These are phyloP conservation scores for Pisolithus thermaeus DNA, from an alignment of 1,284 basidiomycete species.

Conservation along the genomic window DNA sequence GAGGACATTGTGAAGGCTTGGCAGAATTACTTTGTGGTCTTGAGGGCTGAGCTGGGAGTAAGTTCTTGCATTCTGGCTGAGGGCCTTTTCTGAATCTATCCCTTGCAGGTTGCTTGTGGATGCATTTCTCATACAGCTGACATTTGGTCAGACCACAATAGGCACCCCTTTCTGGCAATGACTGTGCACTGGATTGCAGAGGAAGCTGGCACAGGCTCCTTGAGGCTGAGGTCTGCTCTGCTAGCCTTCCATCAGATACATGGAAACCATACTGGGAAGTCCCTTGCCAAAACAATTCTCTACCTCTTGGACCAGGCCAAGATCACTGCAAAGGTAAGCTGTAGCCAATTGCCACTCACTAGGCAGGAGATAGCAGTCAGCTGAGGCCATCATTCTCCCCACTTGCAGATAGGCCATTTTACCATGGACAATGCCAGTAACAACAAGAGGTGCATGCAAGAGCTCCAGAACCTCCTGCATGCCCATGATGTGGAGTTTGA, in stretches of 20 bases:
- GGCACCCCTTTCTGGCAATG: not conserved
- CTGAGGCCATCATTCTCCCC: not conserved
- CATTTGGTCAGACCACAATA: not conserved
- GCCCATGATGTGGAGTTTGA: too few relatives aligned
- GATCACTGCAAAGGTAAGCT: too few relatives aligned
- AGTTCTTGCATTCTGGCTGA: too few relatives aligned
- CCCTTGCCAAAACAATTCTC: not conserved
- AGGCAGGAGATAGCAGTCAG: too few relatives aligned
- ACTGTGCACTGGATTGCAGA: not conserved
- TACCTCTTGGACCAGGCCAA: not conserved
- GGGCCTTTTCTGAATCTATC: too few relatives aligned
- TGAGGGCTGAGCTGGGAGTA: too few relatives aligned
- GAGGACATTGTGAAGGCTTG: too few relatives aligned
- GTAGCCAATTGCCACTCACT: too few relatives aligned
- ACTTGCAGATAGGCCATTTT: not conserved
- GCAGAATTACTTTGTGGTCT: too few relatives aligned
- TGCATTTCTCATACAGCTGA: not conserved
- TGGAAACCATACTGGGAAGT: slow-evolving; percentile 1
- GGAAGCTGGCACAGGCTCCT: not conserved
- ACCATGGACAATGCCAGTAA: not conserved
- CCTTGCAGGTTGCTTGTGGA: too few relatives aligned
- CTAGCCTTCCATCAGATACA: not conserved
- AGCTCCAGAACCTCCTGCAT: not conserved
- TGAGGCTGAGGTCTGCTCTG: slow-evolving; percentile 1
- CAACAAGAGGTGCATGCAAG: not conserved